phyloP scores from a whole-genome alignment of 768 basidiomycete genomes.

The Podaxis carcinomalis region DNA sequence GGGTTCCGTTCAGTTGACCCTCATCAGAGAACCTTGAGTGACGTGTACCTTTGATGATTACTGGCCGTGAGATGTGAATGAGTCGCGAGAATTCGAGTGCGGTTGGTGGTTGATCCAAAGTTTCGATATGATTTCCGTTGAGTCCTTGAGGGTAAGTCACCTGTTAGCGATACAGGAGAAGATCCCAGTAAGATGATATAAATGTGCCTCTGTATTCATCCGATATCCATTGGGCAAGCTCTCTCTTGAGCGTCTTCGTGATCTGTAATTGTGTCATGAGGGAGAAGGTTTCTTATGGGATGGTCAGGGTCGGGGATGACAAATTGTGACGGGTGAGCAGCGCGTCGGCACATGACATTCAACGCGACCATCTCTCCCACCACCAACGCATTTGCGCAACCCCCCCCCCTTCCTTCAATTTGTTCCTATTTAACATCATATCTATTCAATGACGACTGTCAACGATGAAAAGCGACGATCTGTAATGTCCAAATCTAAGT shows the following conservation, averaged over 20 bases:
- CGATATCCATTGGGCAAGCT: slow-evolving; percentile 25
- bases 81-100: slow-evolving; percentile 67
- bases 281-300: background rate
- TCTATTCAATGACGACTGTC: background rate
- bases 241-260: background rate
- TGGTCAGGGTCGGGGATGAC: slow-evolving; percentile 1
- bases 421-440: background rate
- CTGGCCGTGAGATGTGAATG: slow-evolving; percentile 66
- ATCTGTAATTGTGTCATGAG: slow-evolving; percentile 7
- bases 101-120: slow-evolving; percentile 53
- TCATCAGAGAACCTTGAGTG: too few relatives aligned
- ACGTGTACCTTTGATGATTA: slow-evolving; percentile 59
- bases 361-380: slow-evolving; percentile 6
- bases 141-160: slow-evolving; percentile 35
- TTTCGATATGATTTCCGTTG: slow-evolving; percentile 50
- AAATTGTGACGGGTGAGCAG: slow-evolving; percentile 9
- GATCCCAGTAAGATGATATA: background rate
- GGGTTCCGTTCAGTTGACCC: background rate
- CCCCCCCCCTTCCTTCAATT: background rate
- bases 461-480: background rate
- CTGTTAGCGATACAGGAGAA: background rate
- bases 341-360: background rate
- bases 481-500: background rate
- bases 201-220: slow-evolving; percentile 40
- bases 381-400: background rate